Evolutionary conservation across 345 rosid genomes (phyloP).

Genomic region (Euclidium syriacum): DNA sequence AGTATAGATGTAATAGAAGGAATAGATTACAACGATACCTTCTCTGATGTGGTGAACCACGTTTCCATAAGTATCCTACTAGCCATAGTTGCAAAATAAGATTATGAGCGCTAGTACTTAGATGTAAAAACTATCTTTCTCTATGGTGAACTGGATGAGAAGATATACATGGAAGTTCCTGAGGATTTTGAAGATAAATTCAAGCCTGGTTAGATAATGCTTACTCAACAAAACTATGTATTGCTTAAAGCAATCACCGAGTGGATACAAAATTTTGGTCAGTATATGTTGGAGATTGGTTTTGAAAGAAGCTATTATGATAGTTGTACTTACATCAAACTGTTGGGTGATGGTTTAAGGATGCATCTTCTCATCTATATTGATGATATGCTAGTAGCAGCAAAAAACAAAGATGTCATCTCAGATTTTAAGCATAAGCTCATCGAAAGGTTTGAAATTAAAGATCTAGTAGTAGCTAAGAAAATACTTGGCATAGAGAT

Average conservation of each 20-base stretch:
- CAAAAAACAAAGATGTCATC: not conserved
- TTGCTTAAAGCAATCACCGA: not conserved
- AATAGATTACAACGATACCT: no score
- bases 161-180: not conserved
- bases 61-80: no score
- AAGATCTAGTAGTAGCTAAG: not conserved
- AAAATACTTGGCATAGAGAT: not conserved
- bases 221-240: not conserved
- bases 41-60: no score
- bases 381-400: not conserved
- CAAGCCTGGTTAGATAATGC: not conserved
- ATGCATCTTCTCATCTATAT: not conserved
- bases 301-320: not conserved
- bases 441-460: not conserved
- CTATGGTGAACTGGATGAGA: not conserved
- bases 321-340: not conserved
- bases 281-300: not conserved
- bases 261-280: not conserved
- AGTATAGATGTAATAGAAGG: not conserved
- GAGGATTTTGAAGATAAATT: not conserved
- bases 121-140: not conserved
- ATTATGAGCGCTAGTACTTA: not conserved
- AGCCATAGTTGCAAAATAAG: no score
- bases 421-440: not conserved
- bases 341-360: not conserved